Evolutionary conservation across 2,329 filamentous ascomycete species (phyloP), one percentile per base, ranked within the genome.

Genomic region (Bipolaris bicolor): DNA sequence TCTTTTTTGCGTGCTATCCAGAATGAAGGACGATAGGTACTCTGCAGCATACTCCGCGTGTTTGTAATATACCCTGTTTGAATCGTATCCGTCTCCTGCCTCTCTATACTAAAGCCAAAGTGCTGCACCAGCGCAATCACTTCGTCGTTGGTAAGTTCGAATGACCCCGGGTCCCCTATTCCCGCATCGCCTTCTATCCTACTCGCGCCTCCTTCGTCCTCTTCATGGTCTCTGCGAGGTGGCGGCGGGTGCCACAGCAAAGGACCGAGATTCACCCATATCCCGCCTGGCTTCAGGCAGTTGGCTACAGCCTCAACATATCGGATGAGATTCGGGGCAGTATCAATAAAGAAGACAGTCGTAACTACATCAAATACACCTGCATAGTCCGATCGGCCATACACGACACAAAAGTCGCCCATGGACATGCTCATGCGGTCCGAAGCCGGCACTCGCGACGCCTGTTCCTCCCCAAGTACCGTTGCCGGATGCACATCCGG

Each of bases 191-290:
- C 52, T 44, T 58, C 33, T 7, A 4, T 11, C 11, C 58, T 47
- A 1, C 71, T 66, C 29, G 66, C 62, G 5, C 61, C 20, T 5
- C 2, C 40, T 49, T 22, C 60, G 52, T 61, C 60, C 15, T 47
- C 45, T 1, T 55, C 44, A 3, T 31, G 13, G 18, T 49, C 49
- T 47, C 45, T 48, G 40, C 88, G 84, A 64, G 92, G 89, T 73
- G 96, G 92, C 74, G 96, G 92, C 74, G 96, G 98, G 76, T 99
- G 96, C 95, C 95, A 99, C 39, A 98, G 81, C 52, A 99, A 78
- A 0, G 95, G 95, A 0, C 95, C 95, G 22, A 96, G 81, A 70
- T 99, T 99, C 71, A 97, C 84, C 81, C 96, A 90, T 3, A 96
- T 69, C 0, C 95, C 95, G 24, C 90, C 90, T 0, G 86, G 82